Conservation (phyloP, 2,329 filamentous ascomycete species). For the Plenodomus tracheiphilus region DNA sequence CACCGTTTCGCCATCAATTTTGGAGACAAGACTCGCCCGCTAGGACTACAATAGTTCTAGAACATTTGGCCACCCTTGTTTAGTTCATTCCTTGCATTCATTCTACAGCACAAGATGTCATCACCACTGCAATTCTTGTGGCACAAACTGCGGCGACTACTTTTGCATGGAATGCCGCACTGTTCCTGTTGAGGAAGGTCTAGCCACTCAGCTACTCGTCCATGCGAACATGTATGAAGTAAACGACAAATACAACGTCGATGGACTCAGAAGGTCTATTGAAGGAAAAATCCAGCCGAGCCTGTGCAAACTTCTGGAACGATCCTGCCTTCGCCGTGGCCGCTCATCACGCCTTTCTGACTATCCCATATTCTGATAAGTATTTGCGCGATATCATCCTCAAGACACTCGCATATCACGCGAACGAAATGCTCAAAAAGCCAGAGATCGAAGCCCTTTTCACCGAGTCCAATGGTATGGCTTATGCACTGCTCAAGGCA, state of each 20-base stretch:
- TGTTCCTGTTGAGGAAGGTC: background rate
- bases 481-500: background rate
- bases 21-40: no score
- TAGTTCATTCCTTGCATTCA: no score
- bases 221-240: slow-evolving; percentile 17
- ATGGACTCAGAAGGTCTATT: background rate
- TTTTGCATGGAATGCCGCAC: background rate
- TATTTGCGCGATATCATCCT: slow-evolving; percentile 20
- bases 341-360: slow-evolving; percentile 26
- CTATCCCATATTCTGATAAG: slow-evolving; percentile 32
- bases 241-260: slow-evolving; percentile 13
- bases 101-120: background rate
- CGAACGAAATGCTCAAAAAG: background rate
- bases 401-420: background rate
- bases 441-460: slow-evolving; percentile 10
- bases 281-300: background rate
- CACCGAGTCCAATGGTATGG: slow-evolving; percentile 9
- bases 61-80: no score
- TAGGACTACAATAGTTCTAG: no score
- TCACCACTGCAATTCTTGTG: background rate
- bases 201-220: background rate
- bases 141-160: background rate
- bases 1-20: background rate
- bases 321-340: slow-evolving; percentile 25
- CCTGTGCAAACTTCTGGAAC: slow-evolving; percentile 13